phyloP scores from a whole-genome alignment of 768 basidiomycete species.

The Clitopilus passeckerianus region DNA sequence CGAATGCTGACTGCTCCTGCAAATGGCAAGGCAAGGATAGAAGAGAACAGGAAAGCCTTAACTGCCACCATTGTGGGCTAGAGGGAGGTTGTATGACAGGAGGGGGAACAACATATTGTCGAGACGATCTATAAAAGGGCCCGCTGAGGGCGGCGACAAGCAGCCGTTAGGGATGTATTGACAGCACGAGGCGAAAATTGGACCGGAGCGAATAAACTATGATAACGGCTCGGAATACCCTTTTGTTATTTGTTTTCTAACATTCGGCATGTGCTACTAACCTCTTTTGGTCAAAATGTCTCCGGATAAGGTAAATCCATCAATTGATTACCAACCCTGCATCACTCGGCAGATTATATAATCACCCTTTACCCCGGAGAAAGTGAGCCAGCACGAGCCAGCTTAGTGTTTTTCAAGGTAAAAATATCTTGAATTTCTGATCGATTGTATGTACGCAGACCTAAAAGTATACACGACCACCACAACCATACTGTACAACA shows the following conservation, averaged over 20 bases:
- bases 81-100: constrained; percentile 7
- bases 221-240: background rate
- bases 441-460: background rate
- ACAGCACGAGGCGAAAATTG: background rate
- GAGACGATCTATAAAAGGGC: background rate
- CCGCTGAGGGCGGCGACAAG: background rate
- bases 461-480: background rate
- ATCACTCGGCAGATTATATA: background rate
- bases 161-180: background rate
- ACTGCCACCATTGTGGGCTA: constrained; percentile 8
- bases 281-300: background rate
- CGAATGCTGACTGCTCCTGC: constrained; percentile 17
- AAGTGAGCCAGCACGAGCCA: background rate
- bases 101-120: background rate
- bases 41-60: constrained; percentile 10
- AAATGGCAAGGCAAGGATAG: constrained; percentile 19
- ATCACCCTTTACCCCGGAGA: background rate
- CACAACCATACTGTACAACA: background rate
- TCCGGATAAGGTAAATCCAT: background rate
- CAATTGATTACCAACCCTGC: background rate
- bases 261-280: background rate
- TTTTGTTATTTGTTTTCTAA: background rate
- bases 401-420: background rate
- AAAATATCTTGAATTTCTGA: background rate
- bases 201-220: background rate